These are phyloP conservation scores for Quercus mongolica DNA, from an alignment of 306 rosid species.

Conservation along the genomic window DNA sequence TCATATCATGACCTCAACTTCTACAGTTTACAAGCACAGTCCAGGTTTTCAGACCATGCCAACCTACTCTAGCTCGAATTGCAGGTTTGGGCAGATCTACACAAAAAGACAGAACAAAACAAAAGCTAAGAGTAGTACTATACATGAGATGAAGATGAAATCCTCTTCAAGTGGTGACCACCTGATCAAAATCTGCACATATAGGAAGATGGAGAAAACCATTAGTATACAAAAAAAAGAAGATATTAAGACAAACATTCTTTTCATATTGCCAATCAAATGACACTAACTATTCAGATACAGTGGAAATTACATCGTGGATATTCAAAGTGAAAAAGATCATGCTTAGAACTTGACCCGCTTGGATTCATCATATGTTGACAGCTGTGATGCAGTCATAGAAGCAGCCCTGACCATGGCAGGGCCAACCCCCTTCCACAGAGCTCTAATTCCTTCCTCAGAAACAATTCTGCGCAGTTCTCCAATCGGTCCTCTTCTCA, in stretches of 20 bases:
- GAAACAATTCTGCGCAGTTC: constrained; percentile 63
- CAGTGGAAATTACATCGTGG: constrained; percentile 32
- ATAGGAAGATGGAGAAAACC: constrained; percentile 18
- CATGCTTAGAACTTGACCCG: constrained; percentile 65
- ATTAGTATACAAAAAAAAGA: not conserved
- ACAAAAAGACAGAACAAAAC: not conserved
- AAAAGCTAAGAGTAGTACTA: constrained; percentile 21
- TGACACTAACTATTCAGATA: constrained; percentile 21
- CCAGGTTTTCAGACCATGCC: not conserved
- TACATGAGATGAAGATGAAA: constrained; percentile 75
- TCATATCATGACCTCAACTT: not conserved
- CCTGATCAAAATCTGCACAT: constrained; percentile 60
- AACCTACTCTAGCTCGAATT: constrained; percentile 22
- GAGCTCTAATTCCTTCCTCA: constrained; percentile 77
- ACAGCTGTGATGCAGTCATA: constrained; percentile 91
- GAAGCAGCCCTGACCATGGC: constrained; percentile 93
- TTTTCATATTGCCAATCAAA: constrained; percentile 7
- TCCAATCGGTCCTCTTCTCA: constrained; percentile 49
- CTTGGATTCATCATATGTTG: constrained; percentile 92
- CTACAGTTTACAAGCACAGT: not conserved
- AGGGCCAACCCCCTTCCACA: constrained; percentile 96
- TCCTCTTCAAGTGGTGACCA: constrained; percentile 79
- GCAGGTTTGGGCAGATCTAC: constrained; percentile 3
- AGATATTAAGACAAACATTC: not conserved
- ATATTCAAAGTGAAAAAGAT: constrained; percentile 40